Evolutionary conservation across 2,329 filamentous ascomycete species (phyloP).

Genomic region (Aspergillus sp.): DNA sequence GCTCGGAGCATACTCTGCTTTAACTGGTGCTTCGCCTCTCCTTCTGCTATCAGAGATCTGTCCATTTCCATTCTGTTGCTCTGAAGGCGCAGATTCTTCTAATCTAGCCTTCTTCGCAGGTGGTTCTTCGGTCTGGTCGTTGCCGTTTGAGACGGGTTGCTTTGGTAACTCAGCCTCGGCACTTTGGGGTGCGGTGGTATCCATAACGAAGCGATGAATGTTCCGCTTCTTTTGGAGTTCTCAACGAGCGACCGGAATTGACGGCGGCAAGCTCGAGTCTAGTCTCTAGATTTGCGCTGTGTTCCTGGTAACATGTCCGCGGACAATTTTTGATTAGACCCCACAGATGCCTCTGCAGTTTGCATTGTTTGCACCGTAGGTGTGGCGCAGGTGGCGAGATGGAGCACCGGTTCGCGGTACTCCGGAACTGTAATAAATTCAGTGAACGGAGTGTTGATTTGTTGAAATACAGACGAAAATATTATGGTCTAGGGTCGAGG

Average conservation of each 20-base stretch:
- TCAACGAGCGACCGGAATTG: not conserved
- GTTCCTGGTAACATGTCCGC: not conserved
- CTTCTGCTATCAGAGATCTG: conserved; percentile 25
- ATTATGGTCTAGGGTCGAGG: not conserved
- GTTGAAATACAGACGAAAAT: not conserved
- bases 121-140: conserved; percentile 40
- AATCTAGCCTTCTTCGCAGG: conserved; percentile 62
- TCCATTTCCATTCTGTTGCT: conserved; percentile 23
- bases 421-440: too few species aligned
- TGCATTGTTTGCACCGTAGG: conserved; percentile 22
- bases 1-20: conserved; percentile 60
- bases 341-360: conserved; percentile 16
- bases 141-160: conserved; percentile 23
- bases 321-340: conserved; percentile 7
- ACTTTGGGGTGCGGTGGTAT: conserved; percentile 7
- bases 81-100: conserved; percentile 34
- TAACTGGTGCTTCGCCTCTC: conserved; percentile 68
- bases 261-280: not conserved
- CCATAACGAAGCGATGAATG: not conserved
- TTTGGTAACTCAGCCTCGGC: conserved; percentile 19
- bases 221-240: not conserved
- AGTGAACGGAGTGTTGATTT: not conserved
- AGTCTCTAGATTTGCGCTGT: not conserved
- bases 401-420: not conserved
- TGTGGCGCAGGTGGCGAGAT: conserved; percentile 8